Base-by-base conservation (phyloP, 441 rosid species). In the Jatropha multifida region DNA sequence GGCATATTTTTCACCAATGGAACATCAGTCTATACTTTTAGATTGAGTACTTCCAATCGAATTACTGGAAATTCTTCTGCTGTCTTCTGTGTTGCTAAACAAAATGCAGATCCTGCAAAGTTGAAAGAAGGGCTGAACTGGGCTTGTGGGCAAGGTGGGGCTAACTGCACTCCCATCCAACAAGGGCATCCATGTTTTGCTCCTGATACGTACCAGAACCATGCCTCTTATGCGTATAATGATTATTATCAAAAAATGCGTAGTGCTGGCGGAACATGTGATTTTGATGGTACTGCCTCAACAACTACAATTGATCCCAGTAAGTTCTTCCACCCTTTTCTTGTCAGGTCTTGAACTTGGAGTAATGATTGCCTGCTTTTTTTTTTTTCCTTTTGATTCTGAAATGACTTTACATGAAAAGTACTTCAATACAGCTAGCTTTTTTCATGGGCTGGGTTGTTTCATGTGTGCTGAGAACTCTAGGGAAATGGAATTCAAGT, bases 91-190 rank as follows among this genome's bases (percentile, higher is more conserved):
- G 85, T 92, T 74, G 99, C 96, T 1, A 89, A 86, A 80, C 84
- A 67, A 4, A 94, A 80, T 76, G 92, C 90, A 27, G 97, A 90
- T 64, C 54, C 89, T 2, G 85, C 76, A 77, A 87, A 89, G 87
- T 80, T 96, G 86, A 83, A 84, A 65, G 83, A 76, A 1, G 99
- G 96, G 74, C 79, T 96, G 74, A 86, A 92, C 79, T 96, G 98
- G 98, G 99, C 99, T 63, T 96, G 99, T 69, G 98, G 99, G 49
- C 92, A 83, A 85, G 98, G 99, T 56, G 88, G 84, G 78, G 98
- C 97, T 65, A 91, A 86, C 74, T 96, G 98, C 60, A 49, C 78
- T 0, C 81, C 89, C 51, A 84, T 94, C 74, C 99, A 92, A 76
- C 77, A 80, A 10, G 98, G 99, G 41, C 76, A 70, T 73, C 79